Conservation (phyloP, 1,139 yeast species). For the Saccharomyces hybrid region DNA sequence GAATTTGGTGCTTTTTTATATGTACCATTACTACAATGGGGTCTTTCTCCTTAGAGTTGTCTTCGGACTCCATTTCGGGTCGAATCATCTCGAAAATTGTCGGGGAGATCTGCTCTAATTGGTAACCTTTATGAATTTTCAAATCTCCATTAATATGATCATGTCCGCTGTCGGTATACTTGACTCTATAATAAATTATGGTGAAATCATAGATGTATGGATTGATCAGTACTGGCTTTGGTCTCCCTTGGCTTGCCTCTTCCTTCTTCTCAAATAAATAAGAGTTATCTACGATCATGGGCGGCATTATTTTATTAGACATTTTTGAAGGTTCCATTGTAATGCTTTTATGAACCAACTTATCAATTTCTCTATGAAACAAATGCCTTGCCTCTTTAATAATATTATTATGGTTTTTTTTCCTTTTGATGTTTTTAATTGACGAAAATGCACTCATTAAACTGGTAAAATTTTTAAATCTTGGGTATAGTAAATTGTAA, state of each 20-base stretch:
- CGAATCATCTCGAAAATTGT: slow-evolving; percentile 50
- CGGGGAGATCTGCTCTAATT: slow-evolving; percentile 39
- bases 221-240: slow-evolving; percentile 6
- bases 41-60: slow-evolving; percentile 22
- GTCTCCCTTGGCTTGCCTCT: background rate
- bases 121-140: slow-evolving; percentile 22
- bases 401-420: slow-evolving; percentile 8
- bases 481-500: slow-evolving; percentile 54
- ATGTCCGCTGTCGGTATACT: slow-evolving; percentile 14
- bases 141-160: slow-evolving; percentile 20
- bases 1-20: slow-evolving; percentile 41
- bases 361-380: slow-evolving; percentile 23
- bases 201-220: slow-evolving; percentile 44
- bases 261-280: background rate
- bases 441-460: slow-evolving; percentile 42
- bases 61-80: slow-evolving; percentile 17
- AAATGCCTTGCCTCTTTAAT: slow-evolving; percentile 10
- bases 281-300: background rate
- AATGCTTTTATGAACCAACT: slow-evolving; percentile 6
- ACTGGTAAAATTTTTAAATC: slow-evolving; percentile 44
- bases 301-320: background rate
- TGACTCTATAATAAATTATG: slow-evolving; percentile 38
- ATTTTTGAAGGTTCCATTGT: background rate
- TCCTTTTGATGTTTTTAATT: slow-evolving; percentile 34
- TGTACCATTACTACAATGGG: slow-evolving; percentile 44